Evolutionary conservation across 1,284 basidiomycete genomes (phyloP).

Genomic region (Lentinula novae-zelandiae): DNA sequence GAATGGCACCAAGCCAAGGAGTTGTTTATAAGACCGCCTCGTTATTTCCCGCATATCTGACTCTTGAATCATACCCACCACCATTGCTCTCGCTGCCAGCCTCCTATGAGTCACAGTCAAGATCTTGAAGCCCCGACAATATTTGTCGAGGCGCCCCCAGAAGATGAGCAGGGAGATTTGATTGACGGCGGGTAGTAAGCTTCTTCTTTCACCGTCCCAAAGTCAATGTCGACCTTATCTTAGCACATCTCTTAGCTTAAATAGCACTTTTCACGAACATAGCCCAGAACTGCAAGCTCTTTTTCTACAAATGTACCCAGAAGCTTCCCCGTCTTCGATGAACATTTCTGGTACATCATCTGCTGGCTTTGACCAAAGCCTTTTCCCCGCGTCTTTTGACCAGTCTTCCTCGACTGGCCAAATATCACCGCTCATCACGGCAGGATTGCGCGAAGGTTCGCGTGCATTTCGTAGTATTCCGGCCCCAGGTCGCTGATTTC

Average conservation of each 20-base stretch:
- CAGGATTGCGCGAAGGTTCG: conserved; percentile 14
- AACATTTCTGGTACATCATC: conserved; percentile 1
- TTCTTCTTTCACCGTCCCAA: neutral
- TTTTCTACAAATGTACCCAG: conserved; percentile 2
- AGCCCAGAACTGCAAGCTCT: conserved; percentile 7
- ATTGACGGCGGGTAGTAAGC: conserved; percentile 15
- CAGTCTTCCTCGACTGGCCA: conserved; percentile 4
- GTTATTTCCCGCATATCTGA: neutral
- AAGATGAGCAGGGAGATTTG: conserved; percentile 13
- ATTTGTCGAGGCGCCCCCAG: conserved; percentile 13
- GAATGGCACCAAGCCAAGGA: neutral
- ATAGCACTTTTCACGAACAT: conserved; percentile 1
- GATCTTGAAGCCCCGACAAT: conserved; percentile 15
- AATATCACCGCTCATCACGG: conserved; percentile 12
- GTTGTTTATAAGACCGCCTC: neutral
- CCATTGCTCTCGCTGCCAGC: neutral
- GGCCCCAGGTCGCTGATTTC: neutral
- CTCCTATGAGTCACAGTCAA: neutral
- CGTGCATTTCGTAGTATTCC: neutral
- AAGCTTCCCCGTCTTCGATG: conserved; percentile 2
- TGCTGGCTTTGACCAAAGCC: conserved; percentile 4
- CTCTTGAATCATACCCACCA: neutral
- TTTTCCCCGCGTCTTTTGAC: conserved; percentile 11
- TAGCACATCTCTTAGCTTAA: conserved; percentile 9
- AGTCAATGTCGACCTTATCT: conserved; percentile 11